Percentiles rank a stretch among this genome's conserved stretches.
Conservation (phyloP, 2,329 filamentous ascomycete genomes). For the Pseudogymnoascus sp. region DNA sequence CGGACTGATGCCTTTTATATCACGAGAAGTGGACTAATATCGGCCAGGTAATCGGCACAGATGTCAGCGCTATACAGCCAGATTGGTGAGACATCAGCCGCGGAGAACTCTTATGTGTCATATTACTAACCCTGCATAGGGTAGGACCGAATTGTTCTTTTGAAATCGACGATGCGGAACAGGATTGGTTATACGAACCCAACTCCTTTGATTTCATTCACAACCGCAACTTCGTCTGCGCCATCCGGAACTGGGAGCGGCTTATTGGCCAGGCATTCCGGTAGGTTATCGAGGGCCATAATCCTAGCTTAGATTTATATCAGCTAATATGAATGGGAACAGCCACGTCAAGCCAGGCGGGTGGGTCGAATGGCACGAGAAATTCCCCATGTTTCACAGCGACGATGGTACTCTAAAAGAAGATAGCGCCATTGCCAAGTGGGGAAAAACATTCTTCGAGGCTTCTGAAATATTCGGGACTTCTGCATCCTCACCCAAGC, state of each 20-base stretch:
- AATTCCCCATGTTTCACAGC: background rate
- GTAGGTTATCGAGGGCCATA: background rate
- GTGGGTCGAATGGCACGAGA: slow-evolving; percentile 6
- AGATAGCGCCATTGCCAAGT: slow-evolving; percentile 15
- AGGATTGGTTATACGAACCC: slow-evolving; percentile 10
- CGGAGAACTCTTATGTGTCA: background rate
- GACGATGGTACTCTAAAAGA: slow-evolving; percentile 10
- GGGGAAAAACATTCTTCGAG: slow-evolving; percentile 28
- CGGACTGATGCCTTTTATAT: background rate
- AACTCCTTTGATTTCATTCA: slow-evolving; percentile 17
- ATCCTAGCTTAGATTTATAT: background rate
- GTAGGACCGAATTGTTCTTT: slow-evolving; percentile 17
- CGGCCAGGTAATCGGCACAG: background rate
- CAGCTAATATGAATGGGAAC: background rate
- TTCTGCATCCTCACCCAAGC: background rate
- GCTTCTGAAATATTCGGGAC: slow-evolving; percentile 30
- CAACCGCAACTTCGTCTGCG: background rate
- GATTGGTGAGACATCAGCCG: background rate
- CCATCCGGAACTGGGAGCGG: background rate
- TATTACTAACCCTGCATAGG: background rate
- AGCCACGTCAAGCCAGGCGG: background rate
- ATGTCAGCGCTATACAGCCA: slow-evolving; percentile 1
- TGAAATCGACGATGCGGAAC: slow-evolving; percentile 18
- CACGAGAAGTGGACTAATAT: background rate
- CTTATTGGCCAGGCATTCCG: background rate